These are phyloP conservation scores for Hymenoscyphus salicellus DNA, from an alignment of 2,329 filamentous ascomycete species.

Conservation along the genomic window DNA sequence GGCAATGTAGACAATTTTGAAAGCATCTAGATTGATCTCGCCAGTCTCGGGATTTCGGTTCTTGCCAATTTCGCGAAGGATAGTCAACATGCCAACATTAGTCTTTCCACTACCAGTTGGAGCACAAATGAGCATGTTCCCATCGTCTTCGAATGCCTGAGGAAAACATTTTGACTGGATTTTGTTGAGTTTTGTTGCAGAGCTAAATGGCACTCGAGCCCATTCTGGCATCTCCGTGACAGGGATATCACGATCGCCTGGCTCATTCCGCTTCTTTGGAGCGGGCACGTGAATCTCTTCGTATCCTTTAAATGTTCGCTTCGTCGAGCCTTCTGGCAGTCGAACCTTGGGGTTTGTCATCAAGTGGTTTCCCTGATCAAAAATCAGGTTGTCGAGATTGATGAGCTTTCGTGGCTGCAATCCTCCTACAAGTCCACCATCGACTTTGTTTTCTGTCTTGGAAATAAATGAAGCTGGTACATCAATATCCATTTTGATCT, in stretches of 20 bases:
- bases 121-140: constrained; percentile 96
- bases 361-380: constrained; percentile 96
- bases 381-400: constrained; percentile 92
- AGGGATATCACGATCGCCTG: constrained; percentile 76
- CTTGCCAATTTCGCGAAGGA: constrained; percentile 94
- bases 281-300: constrained; percentile 97
- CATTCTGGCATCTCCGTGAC: constrained; percentile 89
- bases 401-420: constrained; percentile 83
- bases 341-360: constrained; percentile 99
- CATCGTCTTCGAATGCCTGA: constrained; percentile 86
- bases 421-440: constrained; percentile 72
- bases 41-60: constrained; percentile 84
- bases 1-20: constrained; percentile 98
- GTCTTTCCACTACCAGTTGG: constrained; percentile 98
- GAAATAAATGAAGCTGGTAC: constrained; percentile 57
- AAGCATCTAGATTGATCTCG: constrained; percentile 91
- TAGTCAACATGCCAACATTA: constrained; percentile 96
- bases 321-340: constrained; percentile 89
- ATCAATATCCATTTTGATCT: constrained; percentile 95
- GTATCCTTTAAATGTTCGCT: constrained; percentile 94
- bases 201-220: constrained; percentile 82
- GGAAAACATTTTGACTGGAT: constrained; percentile 94
- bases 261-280: constrained; percentile 81
- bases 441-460: constrained; percentile 52
- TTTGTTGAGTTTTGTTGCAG: constrained; percentile 82